Conservation (phyloP, 2,329 filamentous ascomycete genomes). For the Neodidymelliopsis sp. region DNA sequence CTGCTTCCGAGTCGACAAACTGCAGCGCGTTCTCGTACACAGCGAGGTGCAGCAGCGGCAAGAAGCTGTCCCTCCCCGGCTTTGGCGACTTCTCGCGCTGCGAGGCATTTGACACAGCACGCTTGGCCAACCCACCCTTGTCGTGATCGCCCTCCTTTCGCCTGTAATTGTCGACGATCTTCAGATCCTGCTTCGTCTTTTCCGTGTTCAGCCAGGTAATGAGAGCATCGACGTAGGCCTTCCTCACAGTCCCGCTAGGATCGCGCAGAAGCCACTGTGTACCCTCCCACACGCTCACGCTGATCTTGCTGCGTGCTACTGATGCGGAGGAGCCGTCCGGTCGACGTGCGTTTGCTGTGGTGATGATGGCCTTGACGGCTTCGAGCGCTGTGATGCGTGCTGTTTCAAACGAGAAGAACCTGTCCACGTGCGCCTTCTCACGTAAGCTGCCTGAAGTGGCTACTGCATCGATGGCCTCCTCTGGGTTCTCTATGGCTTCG, state of each 20-base stretch:
- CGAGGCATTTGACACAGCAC: slow-evolving; percentile 74
- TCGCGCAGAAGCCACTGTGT: slow-evolving; percentile 92
- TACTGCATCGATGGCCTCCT: slow-evolving; percentile 57
- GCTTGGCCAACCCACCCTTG: slow-evolving; percentile 58
- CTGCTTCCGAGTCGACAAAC: slow-evolving; percentile 66
- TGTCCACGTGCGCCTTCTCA: slow-evolving; percentile 61
- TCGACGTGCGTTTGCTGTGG: slow-evolving; percentile 73
- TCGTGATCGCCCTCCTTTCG: slow-evolving; percentile 54
- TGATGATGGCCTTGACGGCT: slow-evolving; percentile 81
- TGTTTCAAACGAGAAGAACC: slow-evolving; percentile 69
- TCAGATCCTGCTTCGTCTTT: slow-evolving; percentile 71
- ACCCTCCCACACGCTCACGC: slow-evolving; percentile 90
- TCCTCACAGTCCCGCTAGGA: slow-evolving; percentile 76
- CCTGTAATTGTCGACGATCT: slow-evolving; percentile 64
- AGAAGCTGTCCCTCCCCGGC: slow-evolving; percentile 71
- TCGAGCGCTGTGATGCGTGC: slow-evolving; percentile 72
- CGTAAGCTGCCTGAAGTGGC: slow-evolving; percentile 58
- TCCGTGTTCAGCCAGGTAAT: slow-evolving; percentile 86
- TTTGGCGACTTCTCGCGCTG: slow-evolving; percentile 64
- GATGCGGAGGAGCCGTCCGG: slow-evolving; percentile 53
- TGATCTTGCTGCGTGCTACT: slow-evolving; percentile 76
- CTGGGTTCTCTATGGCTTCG: slow-evolving; percentile 60
- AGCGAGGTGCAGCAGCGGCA: slow-evolving; percentile 82
- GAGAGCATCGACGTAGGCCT: slow-evolving; percentile 84
- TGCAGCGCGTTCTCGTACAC: slow-evolving; percentile 90